Conservation (phyloP, 768 basidiomycete genomes). For the Candolleomyces efflorescens region DNA sequence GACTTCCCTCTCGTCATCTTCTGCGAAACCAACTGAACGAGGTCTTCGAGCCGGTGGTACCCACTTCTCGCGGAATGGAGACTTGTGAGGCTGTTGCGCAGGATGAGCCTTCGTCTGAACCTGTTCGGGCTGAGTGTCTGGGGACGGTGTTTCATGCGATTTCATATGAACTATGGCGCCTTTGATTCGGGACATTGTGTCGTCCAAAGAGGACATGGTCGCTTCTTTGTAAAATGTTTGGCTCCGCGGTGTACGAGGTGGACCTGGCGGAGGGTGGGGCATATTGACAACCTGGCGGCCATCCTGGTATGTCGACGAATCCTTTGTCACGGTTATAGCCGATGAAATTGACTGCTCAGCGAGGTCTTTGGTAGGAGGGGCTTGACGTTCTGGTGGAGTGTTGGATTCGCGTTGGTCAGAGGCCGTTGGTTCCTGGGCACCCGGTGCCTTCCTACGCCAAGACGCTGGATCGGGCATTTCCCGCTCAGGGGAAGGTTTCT, state of each 20-base stretch:
- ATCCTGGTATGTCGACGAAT: slow-evolving; percentile 5
- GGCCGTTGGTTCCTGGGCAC: neutral
- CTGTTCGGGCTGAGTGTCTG: slow-evolving; percentile 19
- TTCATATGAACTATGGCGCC: slow-evolving; percentile 74
- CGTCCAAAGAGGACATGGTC: slow-evolving; percentile 71
- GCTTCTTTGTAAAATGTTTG: slow-evolving; percentile 45
- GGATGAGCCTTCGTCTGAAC: slow-evolving; percentile 14
- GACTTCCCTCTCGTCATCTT: slow-evolving; percentile 35
- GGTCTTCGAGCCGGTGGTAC: slow-evolving; percentile 51
- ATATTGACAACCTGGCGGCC: slow-evolving; percentile 4
- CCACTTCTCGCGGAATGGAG: slow-evolving; percentile 45
- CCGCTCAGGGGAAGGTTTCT: slow-evolving; percentile 13
- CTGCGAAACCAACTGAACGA: slow-evolving; percentile 26
- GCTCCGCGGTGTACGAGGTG: slow-evolving; percentile 25
- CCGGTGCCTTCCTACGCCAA: slow-evolving; percentile 38
- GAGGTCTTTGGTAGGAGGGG: neutral
- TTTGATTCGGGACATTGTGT: slow-evolving; percentile 83
- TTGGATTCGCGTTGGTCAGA: neutral
- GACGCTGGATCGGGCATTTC: slow-evolving; percentile 33
- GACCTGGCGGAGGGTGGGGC: slow-evolving; percentile 4
- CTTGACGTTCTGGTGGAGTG: neutral
- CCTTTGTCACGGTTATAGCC: slow-evolving; percentile 10
- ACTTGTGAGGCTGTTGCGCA: slow-evolving; percentile 14
- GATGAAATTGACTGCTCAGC: neutral
- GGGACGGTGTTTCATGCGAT: slow-evolving; percentile 28